Base-by-base conservation (phyloP, 2,329 filamentous ascomycete genomes). In the Coleophoma cylindrospora region DNA sequence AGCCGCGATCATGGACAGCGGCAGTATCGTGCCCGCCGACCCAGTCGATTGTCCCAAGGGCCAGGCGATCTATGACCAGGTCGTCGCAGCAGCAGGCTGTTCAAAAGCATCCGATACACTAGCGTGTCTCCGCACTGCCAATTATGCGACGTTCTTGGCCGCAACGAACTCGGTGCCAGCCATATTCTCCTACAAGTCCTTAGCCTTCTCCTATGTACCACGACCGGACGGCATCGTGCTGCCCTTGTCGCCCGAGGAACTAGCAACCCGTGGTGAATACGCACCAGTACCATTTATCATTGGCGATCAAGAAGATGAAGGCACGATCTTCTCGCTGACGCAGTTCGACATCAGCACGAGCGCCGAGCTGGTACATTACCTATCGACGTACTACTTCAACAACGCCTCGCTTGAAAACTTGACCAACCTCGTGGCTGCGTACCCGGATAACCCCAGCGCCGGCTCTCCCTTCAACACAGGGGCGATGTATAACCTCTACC, bases 291-390 rank as follows among this genome's bases (percentile, higher is more conserved):
- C 82, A 2, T 76, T 84, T 62, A 84, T 86, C 49, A 77, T 87
- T 37, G 87, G 88, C 38, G 79, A 89, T 61, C 86, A 90, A 65
- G 87, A 91, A 70, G 88, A 92, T 61, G 87, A 92, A 66, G 87
- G 87, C 17, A 90, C 87, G 0, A 66, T 91, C 2, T 90, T 91
- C 62, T 73, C 83, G 5, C 72, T 91, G 34, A 83, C 85, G 64
- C 85, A 88, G 56, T 62, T 67, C 33, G 89, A 91, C 63, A 70
- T 91, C 45, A 87, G 80, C 11, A 85, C 75, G 1, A 80, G 75
- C 0, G 68, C 68, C 1, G 67, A 81, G 5, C 57, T 91, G 0
- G 74, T 82, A 34, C 68, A 75, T n/a, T 92, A 92, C 61, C 67
- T 94, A 17, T 60, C 68, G 2, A 63, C 68, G 0, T 56, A 80